Conservation (phyloP, 306 rosid genomes). For the Sindora glabra region DNA sequence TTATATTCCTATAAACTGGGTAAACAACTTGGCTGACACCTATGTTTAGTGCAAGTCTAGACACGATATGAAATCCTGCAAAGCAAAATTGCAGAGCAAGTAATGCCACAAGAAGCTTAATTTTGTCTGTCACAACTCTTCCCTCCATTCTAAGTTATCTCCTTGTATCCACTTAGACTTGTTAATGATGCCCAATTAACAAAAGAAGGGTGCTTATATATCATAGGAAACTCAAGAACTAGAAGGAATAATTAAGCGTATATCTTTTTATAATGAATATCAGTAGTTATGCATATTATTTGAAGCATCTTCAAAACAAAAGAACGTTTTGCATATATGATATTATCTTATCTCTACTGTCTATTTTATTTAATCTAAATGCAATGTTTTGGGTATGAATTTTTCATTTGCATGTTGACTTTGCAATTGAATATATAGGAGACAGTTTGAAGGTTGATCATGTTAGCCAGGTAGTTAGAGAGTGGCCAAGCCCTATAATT, state of each 20-base stretch:
- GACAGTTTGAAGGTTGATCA: conserved; percentile 45
- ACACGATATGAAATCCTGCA: conserved; percentile 76
- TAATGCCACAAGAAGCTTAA: conserved; percentile 48
- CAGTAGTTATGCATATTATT: conserved; percentile 9
- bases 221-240: conserved; percentile 5
- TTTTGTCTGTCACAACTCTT: conserved; percentile 33
- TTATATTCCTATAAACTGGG: conserved; percentile 55
- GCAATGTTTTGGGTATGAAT: not conserved
- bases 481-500: conserved; percentile 35
- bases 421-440: conserved; percentile 32
- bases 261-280: not conserved
- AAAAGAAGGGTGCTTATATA: conserved; percentile 8
- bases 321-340: not conserved
- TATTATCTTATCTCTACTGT: too few relatives aligned
- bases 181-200: not conserved
- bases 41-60: conserved; percentile 64
- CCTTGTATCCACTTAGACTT: not conserved
- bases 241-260: not conserved
- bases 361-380: not conserved
- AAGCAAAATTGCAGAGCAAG: conserved; percentile 50
- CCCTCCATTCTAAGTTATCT: conserved; percentile 27
- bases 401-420: conserved; percentile 34
- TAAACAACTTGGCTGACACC: conserved; percentile 67
- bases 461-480: conserved; percentile 47
- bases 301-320: not conserved